Conservation (phyloP, 75 land plant species). For the Pinus albicaulis region DNA sequence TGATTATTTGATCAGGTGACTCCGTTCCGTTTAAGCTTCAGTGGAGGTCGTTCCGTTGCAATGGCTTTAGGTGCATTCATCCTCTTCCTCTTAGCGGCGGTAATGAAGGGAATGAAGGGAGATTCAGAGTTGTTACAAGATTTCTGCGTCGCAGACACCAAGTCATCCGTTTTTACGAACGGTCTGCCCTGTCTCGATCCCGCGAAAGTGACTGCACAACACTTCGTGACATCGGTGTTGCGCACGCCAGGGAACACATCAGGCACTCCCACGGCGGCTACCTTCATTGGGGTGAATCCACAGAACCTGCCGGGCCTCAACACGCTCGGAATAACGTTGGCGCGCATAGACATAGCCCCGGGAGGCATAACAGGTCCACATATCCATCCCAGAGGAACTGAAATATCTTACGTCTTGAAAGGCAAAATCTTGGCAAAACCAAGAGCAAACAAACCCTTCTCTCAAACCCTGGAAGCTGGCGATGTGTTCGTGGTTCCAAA, state of each 20-base stretch:
- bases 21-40: too few relatives aligned
- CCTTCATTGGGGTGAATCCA: too few relatives aligned
- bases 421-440: constrained; percentile 29
- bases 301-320: constrained; percentile 32
- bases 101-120: neutral
- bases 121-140: constrained; percentile 20
- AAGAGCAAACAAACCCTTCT: constrained; percentile 21
- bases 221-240: too few relatives aligned
- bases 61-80: too few relatives aligned
- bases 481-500: constrained; percentile 39
- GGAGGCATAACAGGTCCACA: constrained; percentile 39
- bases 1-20: too few relatives aligned
- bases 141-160: constrained; percentile 12
- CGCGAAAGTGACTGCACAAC: too few relatives aligned
- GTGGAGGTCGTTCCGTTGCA: too few relatives aligned
- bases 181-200: too few relatives aligned
- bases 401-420: constrained; percentile 29
- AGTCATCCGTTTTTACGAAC: neutral
- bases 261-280: too few relatives aligned
- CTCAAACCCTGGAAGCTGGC: constrained; percentile 23
- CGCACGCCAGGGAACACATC: too few relatives aligned
- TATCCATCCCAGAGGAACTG: constrained; percentile 47
- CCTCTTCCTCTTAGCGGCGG: too few relatives aligned
- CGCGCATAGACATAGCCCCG: constrained; percentile 31
- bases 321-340: constrained; percentile 45